Conservation (phyloP, 176 grass and related monocot species). For the Avena sativa region DNA sequence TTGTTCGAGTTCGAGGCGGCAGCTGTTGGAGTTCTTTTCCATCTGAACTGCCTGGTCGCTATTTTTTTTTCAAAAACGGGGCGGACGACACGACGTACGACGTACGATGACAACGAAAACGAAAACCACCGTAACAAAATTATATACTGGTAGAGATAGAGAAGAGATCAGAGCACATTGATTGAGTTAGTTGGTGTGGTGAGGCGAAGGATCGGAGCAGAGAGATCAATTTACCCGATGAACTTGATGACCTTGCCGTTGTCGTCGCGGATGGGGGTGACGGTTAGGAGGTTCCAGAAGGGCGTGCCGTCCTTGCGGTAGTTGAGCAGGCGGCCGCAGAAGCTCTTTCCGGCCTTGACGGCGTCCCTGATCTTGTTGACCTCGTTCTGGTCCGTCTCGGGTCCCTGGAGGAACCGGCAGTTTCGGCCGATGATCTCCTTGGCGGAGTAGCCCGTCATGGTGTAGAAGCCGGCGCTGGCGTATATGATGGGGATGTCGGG, state of each 20-base stretch:
- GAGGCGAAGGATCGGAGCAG: background rate
- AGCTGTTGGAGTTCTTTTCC: too few species aligned
- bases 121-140: too few species aligned
- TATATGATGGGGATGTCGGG: slow-evolving; percentile 89
- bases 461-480: slow-evolving; percentile 89
- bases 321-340: slow-evolving; percentile 89
- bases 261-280: slow-evolving; percentile 84
- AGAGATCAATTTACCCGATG: slow-evolving; percentile 62
- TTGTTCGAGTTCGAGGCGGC: too few species aligned
- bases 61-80: too few species aligned
- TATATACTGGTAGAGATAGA: too few species aligned
- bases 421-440: slow-evolving; percentile 82
- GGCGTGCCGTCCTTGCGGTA: slow-evolving; percentile 89
- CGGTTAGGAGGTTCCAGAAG: slow-evolving; percentile 96
- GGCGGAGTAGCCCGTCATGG: slow-evolving; percentile 80
- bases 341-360: slow-evolving; percentile 68
- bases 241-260: slow-evolving; percentile 90
- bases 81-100: too few species aligned
- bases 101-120: too few species aligned
- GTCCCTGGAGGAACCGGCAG: slow-evolving; percentile 94
- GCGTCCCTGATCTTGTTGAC: slow-evolving; percentile 82
- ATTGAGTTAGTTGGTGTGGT: background rate
- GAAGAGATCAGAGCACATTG: background rate
- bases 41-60: too few species aligned
- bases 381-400: slow-evolving; percentile 74